A percentile compares a stretch with the other conserved stretches of the same genome.
Evolutionary conservation across 1,139 yeast genomes (phyloP).

Genomic region (Lodderomyces metapsilosis): DNA sequence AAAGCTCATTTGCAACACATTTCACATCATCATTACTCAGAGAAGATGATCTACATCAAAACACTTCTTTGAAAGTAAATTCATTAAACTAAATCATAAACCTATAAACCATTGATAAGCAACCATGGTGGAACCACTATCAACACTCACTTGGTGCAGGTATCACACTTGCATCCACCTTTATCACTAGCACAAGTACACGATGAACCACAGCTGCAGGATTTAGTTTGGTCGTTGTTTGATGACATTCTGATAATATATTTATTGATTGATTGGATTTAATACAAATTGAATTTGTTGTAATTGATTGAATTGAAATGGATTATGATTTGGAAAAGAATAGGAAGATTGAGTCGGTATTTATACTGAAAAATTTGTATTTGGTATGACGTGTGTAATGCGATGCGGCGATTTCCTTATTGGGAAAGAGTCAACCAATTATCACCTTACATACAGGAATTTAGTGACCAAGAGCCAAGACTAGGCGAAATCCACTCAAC

Average conservation of each 20-base stretch:
- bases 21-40: no score
- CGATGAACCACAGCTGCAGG: not conserved
- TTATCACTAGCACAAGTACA: not conserved
- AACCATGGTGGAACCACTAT: not conserved
- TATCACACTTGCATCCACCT: conserved; percentile 1
- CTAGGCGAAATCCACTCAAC: not conserved
- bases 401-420: not conserved
- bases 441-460: not conserved
- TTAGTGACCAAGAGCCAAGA: not conserved
- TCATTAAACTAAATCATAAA: no score
- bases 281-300: no score
- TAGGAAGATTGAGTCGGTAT: not conserved
- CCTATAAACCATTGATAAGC: no score
- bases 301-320: no score
- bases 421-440: not conserved
- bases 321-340: no score
- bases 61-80: no score
- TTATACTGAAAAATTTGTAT: not conserved
- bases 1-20: no score
- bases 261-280: not conserved
- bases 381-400: not conserved
- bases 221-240: not conserved
- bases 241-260: not conserved
- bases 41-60: no score
- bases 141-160: not conserved